Base-by-base conservation (phyloP, 2,329 filamentous ascomycete species). In the Penicillium hesseltinei region DNA sequence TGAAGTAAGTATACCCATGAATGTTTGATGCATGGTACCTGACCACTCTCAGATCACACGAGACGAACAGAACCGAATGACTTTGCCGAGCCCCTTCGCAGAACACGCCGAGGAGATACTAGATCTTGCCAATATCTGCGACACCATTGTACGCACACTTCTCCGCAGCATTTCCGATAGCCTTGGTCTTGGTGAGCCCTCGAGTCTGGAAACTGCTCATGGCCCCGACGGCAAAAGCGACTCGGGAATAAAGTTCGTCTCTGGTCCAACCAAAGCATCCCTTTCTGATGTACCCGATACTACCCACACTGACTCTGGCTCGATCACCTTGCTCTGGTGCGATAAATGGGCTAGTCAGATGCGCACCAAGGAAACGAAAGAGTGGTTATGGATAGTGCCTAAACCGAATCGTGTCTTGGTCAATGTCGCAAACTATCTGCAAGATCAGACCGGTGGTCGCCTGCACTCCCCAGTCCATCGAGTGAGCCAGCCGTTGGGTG, bases 351-450 rank as follows among this genome's bases (percentile, higher is more conserved):
- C 60, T 11, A 62, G 57, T 58, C 57, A 62, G 39, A 29, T 62
- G 40, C 57, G 47, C 19, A 50, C 46, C 11, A 33, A 33, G 35
- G 58, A 58, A 13, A 63, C 48, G 10, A 58, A 62, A 21, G 52
- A 59, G 40, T 63, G 61, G 62, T 21, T 58, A 36, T 59, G 61
- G 58, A 54, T 63, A 23, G 58, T 62, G 19, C 58, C 58, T 15
- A 62, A 60, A 23, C 52, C 21, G 4, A 40, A 52, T 9, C 65
- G 60, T 56, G 65, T 61, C 38, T 42, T 70, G 47, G 56, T 68
- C 42, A 70, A 70, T 51, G 44, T 70, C 31, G 68, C 65, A 8
- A 54, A 70, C 57, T 57, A 62, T 48, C 53, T 70, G 27, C 62
- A 66, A 56, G 55, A 35, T 15, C 51, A 64, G 36, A 69, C 67